Conservation (phyloP, 805 yeast species). For the Schwanniomyces vanrijiae region DNA sequence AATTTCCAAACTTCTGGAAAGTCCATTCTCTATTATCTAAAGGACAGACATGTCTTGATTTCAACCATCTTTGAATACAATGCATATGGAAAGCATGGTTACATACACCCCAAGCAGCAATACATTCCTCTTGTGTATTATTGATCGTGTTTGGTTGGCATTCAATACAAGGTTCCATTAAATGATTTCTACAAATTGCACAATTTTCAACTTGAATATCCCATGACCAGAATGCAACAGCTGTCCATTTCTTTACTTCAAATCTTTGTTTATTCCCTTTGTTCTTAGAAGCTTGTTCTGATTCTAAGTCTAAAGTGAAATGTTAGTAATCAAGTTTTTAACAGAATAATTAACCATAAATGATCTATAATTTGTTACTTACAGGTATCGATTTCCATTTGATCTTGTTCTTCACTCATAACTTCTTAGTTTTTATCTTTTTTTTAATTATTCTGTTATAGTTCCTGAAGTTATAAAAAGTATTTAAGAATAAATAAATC, state of each 20-base stretch:
- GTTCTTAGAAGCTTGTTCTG: constrained; percentile 22
- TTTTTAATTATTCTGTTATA: background rate
- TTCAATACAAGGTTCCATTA: constrained; percentile 97
- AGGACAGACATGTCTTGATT: constrained; percentile 95
- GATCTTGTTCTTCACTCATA: constrained; percentile 28
- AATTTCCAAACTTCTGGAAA: constrained; percentile 67
- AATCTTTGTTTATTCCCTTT: constrained; percentile 59
- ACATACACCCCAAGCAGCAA: constrained; percentile 96
- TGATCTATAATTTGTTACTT: constrained; percentile 7
- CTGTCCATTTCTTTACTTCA: constrained; percentile 97
- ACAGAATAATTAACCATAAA: background rate
- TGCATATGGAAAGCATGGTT: constrained; percentile 98
- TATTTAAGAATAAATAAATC: background rate
- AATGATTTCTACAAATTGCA: constrained; percentile 96
- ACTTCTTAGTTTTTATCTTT: background rate
- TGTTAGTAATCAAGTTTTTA: constrained; percentile 15
- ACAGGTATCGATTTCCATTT: constrained; percentile 34
- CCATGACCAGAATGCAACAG: constrained; percentile 99
- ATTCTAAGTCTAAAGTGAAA: constrained; percentile 10
- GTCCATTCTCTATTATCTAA: constrained; percentile 91
- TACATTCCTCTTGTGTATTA: constrained; percentile 69
- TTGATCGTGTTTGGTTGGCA: constrained; percentile 82
- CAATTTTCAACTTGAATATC: constrained; percentile 93
- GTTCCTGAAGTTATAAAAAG: background rate
- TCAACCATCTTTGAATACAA: constrained; percentile 94